A percentile compares a stretch with the other conserved stretches of the same genome.
Conservation (phyloP, 164 flowering plant genomes). For the Berberis vulgaris region DNA sequence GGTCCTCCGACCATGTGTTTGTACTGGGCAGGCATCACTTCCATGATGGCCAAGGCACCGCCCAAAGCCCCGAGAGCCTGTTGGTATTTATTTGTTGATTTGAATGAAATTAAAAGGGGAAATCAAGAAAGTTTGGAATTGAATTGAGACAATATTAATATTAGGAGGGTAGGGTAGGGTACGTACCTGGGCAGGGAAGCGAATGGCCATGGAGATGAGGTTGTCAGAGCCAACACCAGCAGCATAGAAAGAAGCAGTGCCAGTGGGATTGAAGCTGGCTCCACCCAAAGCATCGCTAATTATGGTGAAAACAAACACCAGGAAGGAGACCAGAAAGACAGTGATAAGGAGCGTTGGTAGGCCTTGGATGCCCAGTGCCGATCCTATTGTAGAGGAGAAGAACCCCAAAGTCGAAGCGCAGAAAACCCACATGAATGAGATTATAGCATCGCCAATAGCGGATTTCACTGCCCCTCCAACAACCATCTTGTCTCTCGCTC, state of each 20-base stretch:
- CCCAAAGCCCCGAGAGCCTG: slow-evolving; percentile 83
- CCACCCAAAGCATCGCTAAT: slow-evolving; percentile 56
- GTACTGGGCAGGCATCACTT: slow-evolving; percentile 58
- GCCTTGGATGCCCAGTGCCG: slow-evolving; percentile 34
- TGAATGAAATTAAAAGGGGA: no score
- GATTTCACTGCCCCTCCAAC: slow-evolving; percentile 17
- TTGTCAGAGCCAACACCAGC: slow-evolving; percentile 49
- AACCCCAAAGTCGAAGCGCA: slow-evolving; percentile 42
- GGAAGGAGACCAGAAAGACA: slow-evolving; percentile 28
- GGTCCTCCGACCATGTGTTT: slow-evolving; percentile 74
- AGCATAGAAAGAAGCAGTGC: slow-evolving; percentile 56
- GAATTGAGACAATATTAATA: no score
- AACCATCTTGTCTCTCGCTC: no score
- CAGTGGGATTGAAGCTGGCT: slow-evolving; percentile 75
- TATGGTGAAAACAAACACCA: slow-evolving; percentile 43
- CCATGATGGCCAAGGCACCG: slow-evolving; percentile 56
- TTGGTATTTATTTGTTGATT: not conserved
- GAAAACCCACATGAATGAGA: slow-evolving; percentile 69
- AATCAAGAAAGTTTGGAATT: no score
- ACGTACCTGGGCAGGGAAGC: slow-evolving; percentile 78
- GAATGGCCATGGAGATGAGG: slow-evolving; percentile 63
- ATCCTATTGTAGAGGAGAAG: slow-evolving; percentile 25
- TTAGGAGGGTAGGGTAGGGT: no score
- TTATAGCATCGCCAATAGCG: slow-evolving; percentile 44
- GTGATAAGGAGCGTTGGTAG: slow-evolving; percentile 28